Evolutionary conservation across 441 rosid species (phyloP).

Genomic region (Theobroma grandiflorum): DNA sequence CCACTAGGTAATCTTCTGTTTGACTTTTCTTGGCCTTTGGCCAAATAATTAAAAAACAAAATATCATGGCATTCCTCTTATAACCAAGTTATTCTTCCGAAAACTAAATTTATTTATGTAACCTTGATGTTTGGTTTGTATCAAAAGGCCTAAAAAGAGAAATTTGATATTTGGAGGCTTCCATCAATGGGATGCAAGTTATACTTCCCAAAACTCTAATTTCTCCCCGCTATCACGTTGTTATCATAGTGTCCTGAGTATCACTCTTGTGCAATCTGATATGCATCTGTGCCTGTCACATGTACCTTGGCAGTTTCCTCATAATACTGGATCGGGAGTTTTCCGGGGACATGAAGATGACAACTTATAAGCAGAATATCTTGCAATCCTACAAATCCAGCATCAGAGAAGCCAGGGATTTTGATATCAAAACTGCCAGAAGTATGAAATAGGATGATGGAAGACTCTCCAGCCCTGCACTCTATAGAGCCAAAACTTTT

Average conservation of each 20-base stretch:
- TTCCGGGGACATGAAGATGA: not conserved
- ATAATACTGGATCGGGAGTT: not conserved
- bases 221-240: not conserved
- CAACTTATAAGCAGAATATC: not conserved
- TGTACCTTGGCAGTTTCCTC: not conserved
- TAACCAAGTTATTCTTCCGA: not conserved
- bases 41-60: not conserved
- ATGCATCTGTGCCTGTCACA: not conserved
- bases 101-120: not conserved
- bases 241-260: not conserved
- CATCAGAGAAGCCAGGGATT: not conserved
- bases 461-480: not conserved
- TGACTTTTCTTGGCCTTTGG: not conserved
- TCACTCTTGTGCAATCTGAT: not conserved
- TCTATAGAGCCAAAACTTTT: not conserved
- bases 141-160: not conserved
- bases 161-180: not conserved
- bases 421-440: not conserved
- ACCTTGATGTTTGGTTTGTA: not conserved
- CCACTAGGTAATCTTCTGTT: conserved; percentile 19
- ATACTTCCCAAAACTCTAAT: not conserved
- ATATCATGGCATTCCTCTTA: not conserved
- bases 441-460: not conserved
- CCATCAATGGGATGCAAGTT: not conserved
- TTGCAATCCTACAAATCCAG: not conserved